These are phyloP conservation scores for Brassica balearica DNA, from an alignment of 441 rosid species.

Conservation along the genomic window DNA sequence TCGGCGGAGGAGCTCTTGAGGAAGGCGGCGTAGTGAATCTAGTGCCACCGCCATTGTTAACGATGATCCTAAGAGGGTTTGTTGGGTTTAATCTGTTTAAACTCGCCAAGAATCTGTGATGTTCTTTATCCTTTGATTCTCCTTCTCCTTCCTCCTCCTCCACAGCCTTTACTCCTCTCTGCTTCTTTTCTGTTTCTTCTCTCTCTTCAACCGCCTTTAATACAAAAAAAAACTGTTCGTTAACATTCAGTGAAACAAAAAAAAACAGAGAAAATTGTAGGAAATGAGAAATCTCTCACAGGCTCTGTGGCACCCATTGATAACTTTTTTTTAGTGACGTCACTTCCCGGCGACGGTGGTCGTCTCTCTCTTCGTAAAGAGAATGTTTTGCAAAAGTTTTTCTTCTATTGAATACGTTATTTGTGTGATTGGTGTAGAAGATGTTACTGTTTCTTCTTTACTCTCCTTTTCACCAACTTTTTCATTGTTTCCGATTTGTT, in stretches of 20 bases:
- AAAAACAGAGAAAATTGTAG: neutral
- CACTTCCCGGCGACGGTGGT: slow-evolving; percentile 46
- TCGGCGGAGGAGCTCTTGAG: slow-evolving; percentile 33
- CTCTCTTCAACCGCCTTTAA: slow-evolving; percentile 56
- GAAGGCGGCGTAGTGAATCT: slow-evolving; percentile 53
- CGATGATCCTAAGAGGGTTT: slow-evolving; percentile 77
- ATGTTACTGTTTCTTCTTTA: slow-evolving; percentile 35
- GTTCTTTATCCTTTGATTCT: slow-evolving; percentile 41
- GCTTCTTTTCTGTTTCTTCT: slow-evolving; percentile 39
- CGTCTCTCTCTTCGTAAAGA: slow-evolving; percentile 29
- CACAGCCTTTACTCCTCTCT: slow-evolving; percentile 33
- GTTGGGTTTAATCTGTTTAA: slow-evolving; percentile 77
- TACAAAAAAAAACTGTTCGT: neutral
- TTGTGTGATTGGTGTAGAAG: slow-evolving; percentile 28
- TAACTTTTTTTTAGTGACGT: slow-evolving; percentile 34
- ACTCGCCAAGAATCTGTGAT: slow-evolving; percentile 51
- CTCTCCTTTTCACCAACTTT: neutral
- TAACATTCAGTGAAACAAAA: neutral
- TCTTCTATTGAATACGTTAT: slow-evolving; percentile 27
- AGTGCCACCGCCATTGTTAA: slow-evolving; percentile 49
- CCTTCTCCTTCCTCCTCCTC: slow-evolving; percentile 41
- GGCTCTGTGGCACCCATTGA: slow-evolving; percentile 38
- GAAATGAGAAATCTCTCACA: slow-evolving; percentile 26
- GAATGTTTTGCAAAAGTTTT: slow-evolving; percentile 24
- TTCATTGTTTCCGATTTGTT: neutral